Evolutionary conservation across 148 eudicot genomes (phyloP).

Genomic region (Camellia lanceoleosa): DNA sequence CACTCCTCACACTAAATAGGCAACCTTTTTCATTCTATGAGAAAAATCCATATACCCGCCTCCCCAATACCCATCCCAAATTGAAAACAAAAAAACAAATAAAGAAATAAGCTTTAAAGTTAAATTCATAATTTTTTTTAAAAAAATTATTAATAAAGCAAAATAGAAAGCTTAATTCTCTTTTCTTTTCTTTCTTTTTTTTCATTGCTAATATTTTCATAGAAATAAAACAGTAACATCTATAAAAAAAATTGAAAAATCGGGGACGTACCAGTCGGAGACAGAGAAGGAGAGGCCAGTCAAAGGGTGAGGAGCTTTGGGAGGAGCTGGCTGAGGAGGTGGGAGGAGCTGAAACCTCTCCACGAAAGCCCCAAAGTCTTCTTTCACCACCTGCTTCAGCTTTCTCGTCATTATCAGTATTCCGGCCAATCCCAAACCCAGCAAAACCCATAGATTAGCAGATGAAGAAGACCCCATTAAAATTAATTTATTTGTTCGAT

Average conservation of each 20-base stretch:
- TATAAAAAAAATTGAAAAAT: neutral
- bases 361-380: constrained; percentile 83
- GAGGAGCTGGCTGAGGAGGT: constrained; percentile 95
- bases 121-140: no score
- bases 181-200: no score
- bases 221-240: no score
- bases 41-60: no score
- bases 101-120: no score
- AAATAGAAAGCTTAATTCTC: no score
- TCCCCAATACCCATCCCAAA: no score
- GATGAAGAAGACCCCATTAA: constrained; percentile 48
- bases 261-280: constrained; percentile 64
- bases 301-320: constrained; percentile 88
- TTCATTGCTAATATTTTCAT: no score
- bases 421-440: constrained; percentile 94
- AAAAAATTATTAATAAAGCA: no score
- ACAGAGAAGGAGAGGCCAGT: constrained; percentile 72
- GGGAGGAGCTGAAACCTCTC: constrained; percentile 66
- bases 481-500: constrained; percentile 13
- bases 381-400: constrained; percentile 54
- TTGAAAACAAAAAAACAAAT: no score
- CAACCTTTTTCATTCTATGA: no score
- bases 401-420: constrained; percentile 66
- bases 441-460: constrained; percentile 74
- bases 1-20: no score